Conservation (phyloP, 495 filamentous ascomycete species). For the Annulohypoxylon bovei region DNA sequence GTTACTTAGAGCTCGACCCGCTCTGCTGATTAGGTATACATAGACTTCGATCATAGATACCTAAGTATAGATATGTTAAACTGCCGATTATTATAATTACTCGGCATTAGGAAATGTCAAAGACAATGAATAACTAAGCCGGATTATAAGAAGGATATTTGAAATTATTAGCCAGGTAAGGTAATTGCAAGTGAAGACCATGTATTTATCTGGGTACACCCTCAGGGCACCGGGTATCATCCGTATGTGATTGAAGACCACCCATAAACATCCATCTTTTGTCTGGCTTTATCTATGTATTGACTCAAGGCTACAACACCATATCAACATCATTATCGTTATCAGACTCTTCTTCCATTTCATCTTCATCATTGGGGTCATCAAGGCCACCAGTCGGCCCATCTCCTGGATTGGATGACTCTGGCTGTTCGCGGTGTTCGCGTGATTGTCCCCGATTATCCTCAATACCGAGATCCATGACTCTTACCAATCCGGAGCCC, state of each 20-base stretch:
- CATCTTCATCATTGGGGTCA: conserved; percentile 7
- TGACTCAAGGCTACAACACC: conserved; percentile 1
- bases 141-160: not conserved
- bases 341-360: conserved; percentile 27
- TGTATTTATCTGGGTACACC: not conserved
- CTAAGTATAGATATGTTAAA: too few relatives aligned
- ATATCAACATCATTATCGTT: conserved; percentile 35
- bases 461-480: conserved; percentile 59
- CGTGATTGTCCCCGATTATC: not conserved
- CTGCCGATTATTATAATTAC: too few relatives aligned
- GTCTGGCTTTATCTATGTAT: not conserved
- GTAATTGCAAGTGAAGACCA: not conserved
- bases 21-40: not conserved
- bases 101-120: not conserved
- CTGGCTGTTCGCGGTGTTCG: conserved; percentile 7
- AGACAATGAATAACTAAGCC: not conserved
- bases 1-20: not conserved
- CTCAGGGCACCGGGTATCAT: conserved; percentile 16
- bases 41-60: not conserved
- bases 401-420: not conserved
- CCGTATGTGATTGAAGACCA: not conserved
- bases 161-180: not conserved
- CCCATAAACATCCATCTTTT: not conserved
- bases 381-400: conserved; percentile 1
- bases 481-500: conserved; percentile 57